A percentile compares a stretch with the other conserved stretches of the same genome.
Conservation (phyloP, 805 yeast species). For the Candida coleopterorum region DNA sequence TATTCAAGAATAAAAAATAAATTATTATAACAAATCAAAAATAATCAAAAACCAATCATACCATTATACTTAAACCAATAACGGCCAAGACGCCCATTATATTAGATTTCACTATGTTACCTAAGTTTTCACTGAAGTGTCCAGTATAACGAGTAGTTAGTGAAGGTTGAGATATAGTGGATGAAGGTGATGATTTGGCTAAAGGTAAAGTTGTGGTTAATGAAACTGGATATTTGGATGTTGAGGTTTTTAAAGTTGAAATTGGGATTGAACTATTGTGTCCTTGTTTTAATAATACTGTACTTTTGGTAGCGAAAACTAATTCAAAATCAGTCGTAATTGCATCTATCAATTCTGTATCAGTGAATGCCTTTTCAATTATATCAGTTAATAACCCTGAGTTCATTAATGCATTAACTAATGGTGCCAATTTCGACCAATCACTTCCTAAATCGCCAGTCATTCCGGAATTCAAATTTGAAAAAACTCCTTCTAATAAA, state of each 20-base stretch:
- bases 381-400: constrained; percentile 23
- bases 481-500: constrained; percentile 20
- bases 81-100: constrained; percentile 2
- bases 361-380: constrained; percentile 19
- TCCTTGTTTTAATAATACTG: constrained; percentile 11
- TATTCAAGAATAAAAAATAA: too few relatives aligned
- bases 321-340: constrained; percentile 15
- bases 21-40: not conserved
- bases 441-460: constrained; percentile 9
- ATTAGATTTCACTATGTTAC: not conserved
- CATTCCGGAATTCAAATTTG: constrained; percentile 15
- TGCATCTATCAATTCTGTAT: constrained; percentile 19
- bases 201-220: too few relatives aligned
- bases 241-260: constrained; percentile 1
- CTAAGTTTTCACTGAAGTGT: not conserved
- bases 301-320: constrained; percentile 13
- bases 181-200: too few relatives aligned
- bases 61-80: not conserved
- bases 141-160: constrained; percentile 3
- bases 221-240: too few relatives aligned
- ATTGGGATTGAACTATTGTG: constrained; percentile 1
- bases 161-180: constrained; percentile 1
- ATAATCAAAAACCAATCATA: constrained; percentile 2
- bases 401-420: constrained; percentile 15
- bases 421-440: constrained; percentile 17